These are phyloP conservation scores for Xylariaceae sp. DNA, from an alignment of 2,329 filamentous ascomycete genomes.

Conservation along the genomic window DNA sequence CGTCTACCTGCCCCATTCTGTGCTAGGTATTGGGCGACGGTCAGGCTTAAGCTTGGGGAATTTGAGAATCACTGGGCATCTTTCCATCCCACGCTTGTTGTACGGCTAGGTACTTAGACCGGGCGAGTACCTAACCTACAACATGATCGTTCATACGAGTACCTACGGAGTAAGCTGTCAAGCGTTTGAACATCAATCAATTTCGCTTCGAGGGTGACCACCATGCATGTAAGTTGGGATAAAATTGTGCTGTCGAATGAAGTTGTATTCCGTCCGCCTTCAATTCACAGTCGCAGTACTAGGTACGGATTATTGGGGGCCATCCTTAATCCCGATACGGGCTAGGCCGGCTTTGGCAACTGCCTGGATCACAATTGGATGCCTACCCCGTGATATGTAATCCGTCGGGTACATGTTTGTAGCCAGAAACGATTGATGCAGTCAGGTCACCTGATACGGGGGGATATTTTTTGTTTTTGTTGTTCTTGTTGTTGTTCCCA, in stretches of 20 bases:
- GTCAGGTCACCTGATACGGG: not conserved
- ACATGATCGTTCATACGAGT: constrained; percentile 7
- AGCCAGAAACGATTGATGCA: too few species aligned
- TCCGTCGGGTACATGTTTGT: too few species aligned
- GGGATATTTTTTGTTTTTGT: not conserved
- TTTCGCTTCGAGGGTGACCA: constrained; percentile 9
- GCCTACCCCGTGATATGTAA: not conserved
- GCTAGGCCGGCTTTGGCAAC: not conserved
- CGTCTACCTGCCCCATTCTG: constrained; percentile 7
- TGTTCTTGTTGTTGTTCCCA: not conserved
- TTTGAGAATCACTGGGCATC: constrained; percentile 9
- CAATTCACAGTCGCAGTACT: too few species aligned
- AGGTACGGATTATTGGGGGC: not conserved
- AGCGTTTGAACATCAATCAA: constrained; percentile 8
- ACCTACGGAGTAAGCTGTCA: not conserved
- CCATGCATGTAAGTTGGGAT: not conserved
- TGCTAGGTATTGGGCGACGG: constrained; percentile 14
- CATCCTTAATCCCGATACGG: not conserved
- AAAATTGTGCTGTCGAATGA: not conserved
- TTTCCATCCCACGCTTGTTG: constrained; percentile 11
- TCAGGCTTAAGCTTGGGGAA: constrained; percentile 13
- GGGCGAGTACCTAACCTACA: not conserved
- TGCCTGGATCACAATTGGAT: too few species aligned
- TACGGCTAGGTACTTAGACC: not conserved
- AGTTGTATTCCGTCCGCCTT: not conserved